These are phyloP conservation scores for Zygoascus meyerae DNA, from an alignment of 1,139 yeast species.

Conservation along the genomic window DNA sequence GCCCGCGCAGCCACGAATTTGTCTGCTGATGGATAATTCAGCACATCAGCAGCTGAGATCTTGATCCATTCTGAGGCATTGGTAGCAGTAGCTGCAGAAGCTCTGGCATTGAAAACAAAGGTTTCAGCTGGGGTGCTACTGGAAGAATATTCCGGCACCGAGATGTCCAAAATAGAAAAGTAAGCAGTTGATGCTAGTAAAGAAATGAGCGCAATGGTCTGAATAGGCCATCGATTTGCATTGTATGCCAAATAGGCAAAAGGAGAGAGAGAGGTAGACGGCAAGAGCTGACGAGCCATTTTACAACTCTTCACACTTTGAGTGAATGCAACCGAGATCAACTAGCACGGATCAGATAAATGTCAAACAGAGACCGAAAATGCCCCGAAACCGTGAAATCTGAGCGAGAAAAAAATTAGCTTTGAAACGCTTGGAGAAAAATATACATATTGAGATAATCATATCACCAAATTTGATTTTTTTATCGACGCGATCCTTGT, in stretches of 20 bases:
- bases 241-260: slow-evolving; percentile 45
- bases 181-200: slow-evolving; percentile 77
- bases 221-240: slow-evolving; percentile 85
- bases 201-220: slow-evolving; percentile 69
- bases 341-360: no score
- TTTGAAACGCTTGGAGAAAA: no score
- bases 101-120: slow-evolving; percentile 19
- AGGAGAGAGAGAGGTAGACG: background rate
- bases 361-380: no score
- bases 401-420: no score
- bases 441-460: no score
- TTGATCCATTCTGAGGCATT: slow-evolving; percentile 26
- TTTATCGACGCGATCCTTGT: no score
- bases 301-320: no score
- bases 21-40: slow-evolving; percentile 34
- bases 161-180: slow-evolving; percentile 74
- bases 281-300: no score
- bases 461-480: no score
- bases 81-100: slow-evolving; percentile 8
- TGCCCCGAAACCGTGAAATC: no score
- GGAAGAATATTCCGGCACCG: slow-evolving; percentile 42
- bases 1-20: slow-evolving; percentile 34
- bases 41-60: slow-evolving; percentile 23
- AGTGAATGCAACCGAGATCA: no score
- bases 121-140: slow-evolving; percentile 21